Evolutionary conservation across 148 eudicot species (phyloP), one percentile per base, ranked within the genome.

Genomic region (Silene conica): DNA sequence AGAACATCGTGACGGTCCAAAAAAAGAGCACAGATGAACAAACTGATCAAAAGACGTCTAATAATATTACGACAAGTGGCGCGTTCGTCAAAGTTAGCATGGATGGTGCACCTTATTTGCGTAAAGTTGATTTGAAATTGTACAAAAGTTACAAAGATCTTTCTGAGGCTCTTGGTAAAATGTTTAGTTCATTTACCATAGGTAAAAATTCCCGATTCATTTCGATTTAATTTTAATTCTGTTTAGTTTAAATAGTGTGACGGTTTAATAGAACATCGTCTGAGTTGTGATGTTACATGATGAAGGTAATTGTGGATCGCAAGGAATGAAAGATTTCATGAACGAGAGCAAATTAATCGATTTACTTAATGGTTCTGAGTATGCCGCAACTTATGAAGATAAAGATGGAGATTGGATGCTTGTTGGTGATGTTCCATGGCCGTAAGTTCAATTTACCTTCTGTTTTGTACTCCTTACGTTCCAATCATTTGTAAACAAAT

Each of bases 341-440:
- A 83, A 79, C 22, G 89, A 86, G 54, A 81, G 84, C 75, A 83
- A 83, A 64, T 70, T 83, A 57, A 82, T 77, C 18, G 89, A 86
- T 80, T 82, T 77, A 69, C 21, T 86, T 50, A 85, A 77, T 72
- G 88, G 85, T 26, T 85, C 90, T 1, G 90, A 87, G 3, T 85
- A 85, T 55, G 88, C 81, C 60, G 79, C 86, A 6, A 81, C 88
- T 25, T 87, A 85, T 50, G 90, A 87, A 77, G 90, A 87, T 61
- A 87, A 83, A 34, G 90, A 87, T 50, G 87, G 86, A 26, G 90
- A 87, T 14, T 87, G 90, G 88, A 85, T 87, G 90, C 90, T 87
- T 13, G 86, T 87, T 20, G 88, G 88, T 3, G 90, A 87, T 74
- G 90, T 87, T 57, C 88, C 90, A 48, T 87, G 86, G 86, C 82